Conservation (phyloP, 257 asterid genomes). For the Ligustrum vulgare region DNA sequence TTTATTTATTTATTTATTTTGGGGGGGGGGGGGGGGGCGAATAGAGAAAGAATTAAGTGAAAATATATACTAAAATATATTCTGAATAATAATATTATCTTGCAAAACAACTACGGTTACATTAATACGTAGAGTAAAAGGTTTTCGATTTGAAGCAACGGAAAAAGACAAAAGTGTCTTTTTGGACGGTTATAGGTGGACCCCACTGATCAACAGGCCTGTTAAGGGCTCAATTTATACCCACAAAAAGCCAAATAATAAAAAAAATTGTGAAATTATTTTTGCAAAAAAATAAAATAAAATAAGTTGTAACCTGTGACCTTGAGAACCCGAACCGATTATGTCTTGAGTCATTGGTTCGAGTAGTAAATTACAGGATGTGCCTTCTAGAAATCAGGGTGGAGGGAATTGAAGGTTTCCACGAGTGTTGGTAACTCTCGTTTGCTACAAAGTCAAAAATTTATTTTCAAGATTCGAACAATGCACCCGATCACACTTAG, state of each 20-base stretch:
- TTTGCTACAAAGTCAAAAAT: too few species aligned
- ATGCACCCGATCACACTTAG: too few species aligned
- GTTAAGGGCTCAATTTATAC: constrained; percentile 35
- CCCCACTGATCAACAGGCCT: constrained; percentile 27
- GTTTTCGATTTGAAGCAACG: background rate
- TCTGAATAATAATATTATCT: background rate
- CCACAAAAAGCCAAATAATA: background rate
- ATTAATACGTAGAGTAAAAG: background rate
- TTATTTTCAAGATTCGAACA: too few species aligned
- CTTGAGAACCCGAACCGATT: too few species aligned
- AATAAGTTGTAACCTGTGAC: too few species aligned
- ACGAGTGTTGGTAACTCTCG: too few species aligned
- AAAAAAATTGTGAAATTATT: background rate
- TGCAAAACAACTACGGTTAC: background rate
- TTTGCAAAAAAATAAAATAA: too few species aligned
- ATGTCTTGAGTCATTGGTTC: too few species aligned
- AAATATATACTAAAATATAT: background rate
- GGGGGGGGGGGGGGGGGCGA: background rate
- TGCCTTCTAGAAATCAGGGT: too few species aligned
- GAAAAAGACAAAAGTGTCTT: constrained; percentile 1
- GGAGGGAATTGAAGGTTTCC: too few species aligned
- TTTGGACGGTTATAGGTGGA: constrained; percentile 28
- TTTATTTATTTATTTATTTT: too few species aligned
- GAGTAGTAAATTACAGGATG: too few species aligned
- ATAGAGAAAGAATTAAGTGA: background rate